Percentiles rank a stretch among this genome's conserved stretches.
Evolutionary conservation across 2,329 filamentous ascomycete genomes (phyloP).

Genomic region (Alternaria hordeiaustralica): DNA sequence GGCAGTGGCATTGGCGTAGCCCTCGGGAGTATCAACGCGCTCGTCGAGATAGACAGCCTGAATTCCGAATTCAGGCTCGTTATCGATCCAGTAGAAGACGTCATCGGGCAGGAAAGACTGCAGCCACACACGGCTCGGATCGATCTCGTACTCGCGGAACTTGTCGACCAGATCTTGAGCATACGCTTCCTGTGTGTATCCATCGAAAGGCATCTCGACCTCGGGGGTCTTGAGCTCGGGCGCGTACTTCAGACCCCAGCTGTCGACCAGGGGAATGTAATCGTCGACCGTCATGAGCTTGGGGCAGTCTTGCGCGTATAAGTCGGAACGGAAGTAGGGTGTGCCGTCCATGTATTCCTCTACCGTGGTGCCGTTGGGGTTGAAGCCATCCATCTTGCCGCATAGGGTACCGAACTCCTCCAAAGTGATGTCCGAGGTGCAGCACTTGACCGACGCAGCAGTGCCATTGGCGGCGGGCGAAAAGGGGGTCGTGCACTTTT

Average conservation of each 20-base stretch:
- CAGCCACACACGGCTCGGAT: slow-evolving; percentile 53
- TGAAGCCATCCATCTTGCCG: slow-evolving; percentile 69
- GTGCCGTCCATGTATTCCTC: slow-evolving; percentile 66
- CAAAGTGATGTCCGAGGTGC: slow-evolving; percentile 73
- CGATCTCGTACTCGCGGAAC: slow-evolving; percentile 49
- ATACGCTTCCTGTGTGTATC: slow-evolving; percentile 70
- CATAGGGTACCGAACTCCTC: slow-evolving; percentile 72
- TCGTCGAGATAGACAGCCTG: slow-evolving; percentile 72
- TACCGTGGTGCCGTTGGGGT: slow-evolving; percentile 66
- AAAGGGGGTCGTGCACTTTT: slow-evolving; percentile 48
- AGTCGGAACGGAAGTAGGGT: slow-evolving; percentile 67
- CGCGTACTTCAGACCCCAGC: slow-evolving; percentile 62
- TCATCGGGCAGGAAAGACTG: slow-evolving; percentile 72
- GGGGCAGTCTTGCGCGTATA: slow-evolving; percentile 67
- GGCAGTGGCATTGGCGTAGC: slow-evolving; percentile 61
- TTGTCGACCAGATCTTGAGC: slow-evolving; percentile 65
- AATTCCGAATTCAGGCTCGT: slow-evolving; percentile 65
- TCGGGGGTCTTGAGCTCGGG: slow-evolving; percentile 65
- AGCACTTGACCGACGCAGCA: slow-evolving; percentile 69
- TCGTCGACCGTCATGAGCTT: slow-evolving; percentile 67
- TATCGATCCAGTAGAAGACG: slow-evolving; percentile 70
- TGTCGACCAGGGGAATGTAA: slow-evolving; percentile 66
- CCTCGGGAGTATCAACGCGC: slow-evolving; percentile 58
- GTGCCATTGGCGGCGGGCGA: slow-evolving; percentile 40
- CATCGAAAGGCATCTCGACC: slow-evolving; percentile 73